Conservation (phyloP, 1,284 basidiomycete genomes). For the Clitocybe nebularis region DNA sequence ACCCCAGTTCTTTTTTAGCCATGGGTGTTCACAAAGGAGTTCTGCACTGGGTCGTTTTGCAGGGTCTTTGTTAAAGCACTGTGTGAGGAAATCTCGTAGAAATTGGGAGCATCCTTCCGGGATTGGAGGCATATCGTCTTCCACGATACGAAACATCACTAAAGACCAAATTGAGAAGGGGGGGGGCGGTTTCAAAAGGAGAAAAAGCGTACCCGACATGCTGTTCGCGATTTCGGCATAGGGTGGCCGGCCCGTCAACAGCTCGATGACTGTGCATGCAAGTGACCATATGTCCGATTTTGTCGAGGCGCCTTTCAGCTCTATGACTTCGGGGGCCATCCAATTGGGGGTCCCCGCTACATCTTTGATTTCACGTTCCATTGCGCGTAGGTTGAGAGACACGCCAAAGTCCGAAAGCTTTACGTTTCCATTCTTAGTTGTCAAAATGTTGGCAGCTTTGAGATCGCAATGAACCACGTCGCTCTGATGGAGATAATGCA, state of each 20-base stretch:
- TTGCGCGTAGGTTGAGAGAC: conserved; percentile 95
- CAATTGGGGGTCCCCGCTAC: conserved; percentile 95
- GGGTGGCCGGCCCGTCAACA: conserved; percentile 88
- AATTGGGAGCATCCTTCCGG: conserved; percentile 74
- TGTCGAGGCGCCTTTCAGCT: conserved; percentile 69
- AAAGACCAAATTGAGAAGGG: conserved; percentile 10
- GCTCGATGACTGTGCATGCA: conserved; percentile 90
- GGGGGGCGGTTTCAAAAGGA: conserved; percentile 4
- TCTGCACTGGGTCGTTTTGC: conserved; percentile 76
- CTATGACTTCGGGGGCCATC: conserved; percentile 97
- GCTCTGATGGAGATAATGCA: conserved; percentile 83
- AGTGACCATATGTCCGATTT: conserved; percentile 91
- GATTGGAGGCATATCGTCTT: conserved; percentile 84
- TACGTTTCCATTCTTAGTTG: conserved; percentile 95
- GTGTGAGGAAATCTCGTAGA: conserved; percentile 73
- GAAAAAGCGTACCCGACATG: conserved; percentile 66
- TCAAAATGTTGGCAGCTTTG: conserved; percentile 98
- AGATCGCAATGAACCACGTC: conserved; percentile 90
- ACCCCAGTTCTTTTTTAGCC: conserved; percentile 81
- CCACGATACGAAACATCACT: conserved; percentile 96
- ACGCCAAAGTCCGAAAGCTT: conserved; percentile 99
- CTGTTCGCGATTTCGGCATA: conserved; percentile 83
- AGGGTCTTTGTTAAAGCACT: conserved; percentile 91
- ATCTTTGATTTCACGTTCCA: conserved; percentile 84
- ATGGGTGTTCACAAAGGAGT: conserved; percentile 82